Evolutionary conservation across 1,284 basidiomycete genomes (phyloP).

Genomic region (Rhizopogon hawkerae): DNA sequence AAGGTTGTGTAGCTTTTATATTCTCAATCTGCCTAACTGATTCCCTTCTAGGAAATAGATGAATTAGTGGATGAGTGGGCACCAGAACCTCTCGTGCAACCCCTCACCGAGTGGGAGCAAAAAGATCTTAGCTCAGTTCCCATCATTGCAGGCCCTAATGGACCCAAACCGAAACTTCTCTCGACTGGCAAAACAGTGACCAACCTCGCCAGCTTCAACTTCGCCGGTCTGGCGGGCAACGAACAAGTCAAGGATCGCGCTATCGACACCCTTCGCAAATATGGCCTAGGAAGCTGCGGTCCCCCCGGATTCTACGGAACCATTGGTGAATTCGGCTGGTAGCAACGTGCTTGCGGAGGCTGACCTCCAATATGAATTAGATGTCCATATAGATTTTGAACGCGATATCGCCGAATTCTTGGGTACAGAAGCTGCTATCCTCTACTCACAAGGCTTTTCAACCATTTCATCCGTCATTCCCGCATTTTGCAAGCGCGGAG

Average conservation of each 20-base stretch:
- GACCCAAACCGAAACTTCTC: conserved; percentile 74
- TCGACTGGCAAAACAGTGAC: conserved; percentile 71
- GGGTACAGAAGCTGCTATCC: conserved; percentile 80
- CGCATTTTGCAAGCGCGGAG: conserved; percentile 95
- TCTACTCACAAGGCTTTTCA: conserved; percentile 93
- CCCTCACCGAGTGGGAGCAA: conserved; percentile 53
- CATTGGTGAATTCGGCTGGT: conserved; percentile 57
- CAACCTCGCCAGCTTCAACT: conserved; percentile 92
- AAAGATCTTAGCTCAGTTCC: conserved; percentile 71
- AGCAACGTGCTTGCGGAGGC: neutral
- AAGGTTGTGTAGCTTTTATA: conserved; percentile 49
- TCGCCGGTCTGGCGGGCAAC: conserved; percentile 84
- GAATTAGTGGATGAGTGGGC: conserved; percentile 95
- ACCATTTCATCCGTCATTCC: conserved; percentile 93
- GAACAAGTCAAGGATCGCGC: conserved; percentile 83
- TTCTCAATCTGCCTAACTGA: conserved; percentile 1
- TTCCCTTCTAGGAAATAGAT: conserved; percentile 73
- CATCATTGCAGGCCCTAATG: conserved; percentile 73
- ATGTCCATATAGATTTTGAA: conserved; percentile 89
- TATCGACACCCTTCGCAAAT: conserved; percentile 80
- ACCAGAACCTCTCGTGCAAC: conserved; percentile 76
- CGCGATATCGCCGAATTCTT: conserved; percentile 86
- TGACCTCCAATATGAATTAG: conserved; percentile 33
- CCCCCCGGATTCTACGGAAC: conserved; percentile 98
- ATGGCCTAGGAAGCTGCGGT: conserved; percentile 93